Base-by-base conservation (phyloP, 176 grass and related monocot genomes). In the Calamus simplicifolius region DNA sequence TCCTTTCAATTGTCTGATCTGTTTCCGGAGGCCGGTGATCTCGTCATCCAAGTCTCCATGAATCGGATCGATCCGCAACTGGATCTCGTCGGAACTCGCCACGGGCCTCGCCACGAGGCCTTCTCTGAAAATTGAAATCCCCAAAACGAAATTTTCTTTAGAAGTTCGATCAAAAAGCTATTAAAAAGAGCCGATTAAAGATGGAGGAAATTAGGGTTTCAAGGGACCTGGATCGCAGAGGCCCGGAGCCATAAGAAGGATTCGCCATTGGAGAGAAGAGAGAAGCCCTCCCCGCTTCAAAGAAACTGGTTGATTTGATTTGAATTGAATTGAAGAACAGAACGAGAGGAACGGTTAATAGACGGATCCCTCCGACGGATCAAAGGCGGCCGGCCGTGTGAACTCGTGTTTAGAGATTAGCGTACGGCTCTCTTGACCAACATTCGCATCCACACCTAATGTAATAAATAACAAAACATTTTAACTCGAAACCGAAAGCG, bases 41-140 rank as follows among this genome's bases (percentile, higher is more conserved):
- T 88, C 85, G 68, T 84, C 72, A 49, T 88, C 80, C 56, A 88
- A 76, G 54, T 88, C 75, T 0, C 75, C 56, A 4, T 88, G 75
- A 25, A 88, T 57, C 38, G 85, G 85, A 67, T 88, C 80, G 71
- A 88, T 88, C 85, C 80, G 62, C 75, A 88, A 76, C 80, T 88
- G 85, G 61, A 88, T 88, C 72, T 88, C 85, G 19, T 56, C 27
- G 18, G 18, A 64, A 43, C 35, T 49, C 35, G 61, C 18, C 61
- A 12, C 31, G 0, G 56, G 26, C 56, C 56, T 59, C 15, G 56
- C 19, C 25, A 25, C 29, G 25, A 59, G 56, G 4, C 56, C 56
- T 29, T 59, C 56, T 28, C 56, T 59, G 26, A 59, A 23, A 56
- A 21, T 23, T 1, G 19, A 56, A 19, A 25, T 18, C 53, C 53